Percentiles rank a stretch among this genome's conserved stretches.
Evolutionary conservation across 2,329 filamentous ascomycete genomes (phyloP).

Genomic region (Beauveria pseudobassiana): DNA sequence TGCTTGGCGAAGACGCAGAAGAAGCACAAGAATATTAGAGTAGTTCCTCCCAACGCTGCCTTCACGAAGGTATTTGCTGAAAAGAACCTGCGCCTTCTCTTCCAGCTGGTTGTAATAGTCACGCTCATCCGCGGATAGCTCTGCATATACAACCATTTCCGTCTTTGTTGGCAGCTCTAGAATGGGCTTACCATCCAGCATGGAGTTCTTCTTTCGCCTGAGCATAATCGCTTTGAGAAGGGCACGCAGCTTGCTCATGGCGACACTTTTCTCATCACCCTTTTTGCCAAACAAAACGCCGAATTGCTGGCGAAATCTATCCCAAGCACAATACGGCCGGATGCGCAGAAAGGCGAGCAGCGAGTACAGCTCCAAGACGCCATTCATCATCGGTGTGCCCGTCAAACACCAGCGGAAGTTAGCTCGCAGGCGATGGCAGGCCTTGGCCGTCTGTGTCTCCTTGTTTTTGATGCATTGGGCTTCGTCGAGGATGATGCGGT

Average conservation of each 20-base stretch:
- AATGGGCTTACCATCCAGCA: conserved; percentile 74
- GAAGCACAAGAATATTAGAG: conserved; percentile 69
- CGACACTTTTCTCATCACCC: conserved; percentile 47
- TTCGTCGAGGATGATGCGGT: conserved; percentile 78
- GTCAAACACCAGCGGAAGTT: conserved; percentile 73
- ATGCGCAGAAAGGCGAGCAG: conserved; percentile 72
- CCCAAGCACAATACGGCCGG: conserved; percentile 61
- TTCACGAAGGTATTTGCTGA: conserved; percentile 68
- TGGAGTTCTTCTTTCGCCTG: conserved; percentile 71
- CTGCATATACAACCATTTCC: conserved; percentile 68
- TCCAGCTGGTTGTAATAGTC: conserved; percentile 74
- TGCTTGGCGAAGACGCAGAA: conserved; percentile 76
- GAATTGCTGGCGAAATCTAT: conserved; percentile 50
- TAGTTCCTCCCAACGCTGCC: conserved; percentile 64
- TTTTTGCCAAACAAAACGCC: conserved; percentile 28
- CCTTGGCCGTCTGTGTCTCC: conserved; percentile 62
- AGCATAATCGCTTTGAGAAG: conserved; percentile 75
- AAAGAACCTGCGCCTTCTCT: conserved; percentile 55
- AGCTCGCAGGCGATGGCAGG: conserved; percentile 58
- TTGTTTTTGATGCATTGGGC: conserved; percentile 78
- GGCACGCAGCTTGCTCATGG: conserved; percentile 65
- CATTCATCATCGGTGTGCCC: conserved; percentile 86
- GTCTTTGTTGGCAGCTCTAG: conserved; percentile 67
- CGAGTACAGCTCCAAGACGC: conserved; percentile 68
- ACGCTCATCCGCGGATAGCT: conserved; percentile 64